Evolutionary conservation across 768 basidiomycete genomes (phyloP).

Genomic region (Tricholoma terreum): DNA sequence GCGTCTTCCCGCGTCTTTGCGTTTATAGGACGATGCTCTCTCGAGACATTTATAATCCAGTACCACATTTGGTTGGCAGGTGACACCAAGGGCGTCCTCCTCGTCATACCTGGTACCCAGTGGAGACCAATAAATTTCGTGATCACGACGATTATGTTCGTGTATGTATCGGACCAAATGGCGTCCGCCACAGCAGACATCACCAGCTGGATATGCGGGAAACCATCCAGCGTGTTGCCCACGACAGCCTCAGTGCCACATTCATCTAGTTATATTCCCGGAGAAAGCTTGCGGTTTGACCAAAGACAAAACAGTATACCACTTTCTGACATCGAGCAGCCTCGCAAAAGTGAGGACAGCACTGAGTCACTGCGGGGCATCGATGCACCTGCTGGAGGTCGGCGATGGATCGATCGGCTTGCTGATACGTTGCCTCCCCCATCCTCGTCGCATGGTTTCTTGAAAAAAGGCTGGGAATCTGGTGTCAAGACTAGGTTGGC

Average conservation of each 20-base stretch:
- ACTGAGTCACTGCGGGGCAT: slow-evolving; percentile 31
- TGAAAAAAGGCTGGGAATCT: slow-evolving; percentile 27
- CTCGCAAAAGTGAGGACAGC: slow-evolving; percentile 15
- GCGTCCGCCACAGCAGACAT: slow-evolving; percentile 73
- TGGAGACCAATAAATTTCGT: slow-evolving; percentile 80
- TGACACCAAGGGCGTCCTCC: slow-evolving; percentile 77
- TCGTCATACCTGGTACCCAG: slow-evolving; percentile 70
- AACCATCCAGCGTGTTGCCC: slow-evolving; percentile 18
- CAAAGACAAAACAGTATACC: slow-evolving; percentile 19
- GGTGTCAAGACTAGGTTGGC: slow-evolving; percentile 41
- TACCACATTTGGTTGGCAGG: slow-evolving; percentile 85
- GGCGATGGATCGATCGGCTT: slow-evolving; percentile 52
- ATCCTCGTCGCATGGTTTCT: slow-evolving; percentile 21
- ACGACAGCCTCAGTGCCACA: slow-evolving; percentile 3
- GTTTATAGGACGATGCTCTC: slow-evolving; percentile 82
- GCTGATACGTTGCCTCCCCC: slow-evolving; percentile 32
- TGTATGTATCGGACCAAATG: slow-evolving; percentile 76
- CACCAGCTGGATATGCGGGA: slow-evolving; percentile 55
- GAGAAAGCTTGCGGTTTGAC: slow-evolving; percentile 11
- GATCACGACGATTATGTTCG: slow-evolving; percentile 71
- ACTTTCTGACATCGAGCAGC: slow-evolving; percentile 9
- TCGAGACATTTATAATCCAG: slow-evolving; percentile 91
- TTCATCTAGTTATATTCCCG: slow-evolving; percentile 10
- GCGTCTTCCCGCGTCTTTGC: slow-evolving; percentile 66
- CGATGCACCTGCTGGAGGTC: slow-evolving; percentile 37